Conservation (phyloP, 345 rosid genomes). For the Bruguiera gymnorhiza region DNA sequence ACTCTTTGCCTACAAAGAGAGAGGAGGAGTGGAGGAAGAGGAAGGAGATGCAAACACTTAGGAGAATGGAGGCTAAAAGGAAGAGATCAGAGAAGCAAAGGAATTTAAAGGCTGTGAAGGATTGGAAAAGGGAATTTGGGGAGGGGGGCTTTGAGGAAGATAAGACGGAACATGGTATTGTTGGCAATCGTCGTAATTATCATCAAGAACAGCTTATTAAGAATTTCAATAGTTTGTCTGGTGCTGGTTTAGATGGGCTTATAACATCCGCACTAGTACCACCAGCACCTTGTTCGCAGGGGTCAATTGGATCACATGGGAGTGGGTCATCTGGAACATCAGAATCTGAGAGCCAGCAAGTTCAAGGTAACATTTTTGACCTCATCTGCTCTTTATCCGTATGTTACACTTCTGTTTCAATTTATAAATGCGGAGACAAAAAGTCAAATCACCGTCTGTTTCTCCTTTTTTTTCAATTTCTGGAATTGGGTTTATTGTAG, state of each 20-base stretch:
- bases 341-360: slow-evolving; percentile 44
- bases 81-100: slow-evolving; percentile 72
- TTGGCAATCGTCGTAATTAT: neutral
- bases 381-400: neutral
- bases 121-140: slow-evolving; percentile 15
- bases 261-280: slow-evolving; percentile 5
- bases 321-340: slow-evolving; percentile 61
- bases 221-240: slow-evolving; percentile 4
- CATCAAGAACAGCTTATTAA: neutral
- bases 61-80: slow-evolving; percentile 78
- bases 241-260: slow-evolving; percentile 12
- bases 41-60: slow-evolving; percentile 54
- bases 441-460: too few relatives aligned
- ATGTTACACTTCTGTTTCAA: too few relatives aligned
- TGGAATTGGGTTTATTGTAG: too few relatives aligned
- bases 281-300: slow-evolving; percentile 29
- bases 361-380: slow-evolving; percentile 43
- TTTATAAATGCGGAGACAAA: too few relatives aligned
- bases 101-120: slow-evolving; percentile 34
- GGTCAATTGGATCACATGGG: slow-evolving; percentile 55
- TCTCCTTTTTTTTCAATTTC: too few relatives aligned
- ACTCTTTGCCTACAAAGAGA: slow-evolving; percentile 59
- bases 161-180: slow-evolving; percentile 16
- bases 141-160: slow-evolving; percentile 34
- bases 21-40: slow-evolving; percentile 76